Conservation (phyloP, 2,329 filamentous ascomycete species). For the Pyricularia pennisetigena region DNA sequence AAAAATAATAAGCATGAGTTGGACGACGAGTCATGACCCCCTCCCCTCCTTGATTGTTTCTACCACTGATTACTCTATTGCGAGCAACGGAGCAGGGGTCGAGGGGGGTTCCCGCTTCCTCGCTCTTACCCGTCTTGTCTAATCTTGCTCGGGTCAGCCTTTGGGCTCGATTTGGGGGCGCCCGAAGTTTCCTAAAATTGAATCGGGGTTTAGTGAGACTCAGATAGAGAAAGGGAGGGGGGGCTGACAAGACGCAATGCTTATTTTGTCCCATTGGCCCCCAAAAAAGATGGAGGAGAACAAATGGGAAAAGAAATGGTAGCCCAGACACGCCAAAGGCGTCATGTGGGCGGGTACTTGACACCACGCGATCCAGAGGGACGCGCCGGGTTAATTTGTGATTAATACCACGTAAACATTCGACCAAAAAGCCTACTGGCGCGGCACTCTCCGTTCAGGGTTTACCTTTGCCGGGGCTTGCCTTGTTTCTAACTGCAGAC, state of each 20-base stretch:
- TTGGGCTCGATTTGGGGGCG: no score
- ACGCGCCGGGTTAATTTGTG: background rate
- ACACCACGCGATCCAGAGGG: background rate
- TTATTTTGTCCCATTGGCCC: background rate
- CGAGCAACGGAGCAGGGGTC: background rate
- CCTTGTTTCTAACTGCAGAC: background rate
- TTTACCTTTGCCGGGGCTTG: background rate
- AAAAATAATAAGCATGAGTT: background rate
- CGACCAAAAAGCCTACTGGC: background rate
- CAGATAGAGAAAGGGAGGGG: background rate
- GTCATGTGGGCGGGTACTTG: background rate
- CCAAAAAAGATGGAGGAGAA: background rate
- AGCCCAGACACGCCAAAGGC: background rate
- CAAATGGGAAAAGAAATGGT: background rate
- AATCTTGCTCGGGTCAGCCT: background rate
- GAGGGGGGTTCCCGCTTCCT: background rate
- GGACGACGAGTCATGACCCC: background rate
- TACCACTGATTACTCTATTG: background rate
- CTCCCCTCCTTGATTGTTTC: background rate
- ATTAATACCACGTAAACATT: background rate
- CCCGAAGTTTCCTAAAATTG: background rate
- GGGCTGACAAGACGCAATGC: background rate
- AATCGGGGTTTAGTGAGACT: background rate
- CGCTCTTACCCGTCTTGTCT: background rate
- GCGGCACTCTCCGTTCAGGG: background rate